Base-by-base conservation (phyloP, 1,284 basidiomycete genomes). In the Hypsizygus ulmarius region DNA sequence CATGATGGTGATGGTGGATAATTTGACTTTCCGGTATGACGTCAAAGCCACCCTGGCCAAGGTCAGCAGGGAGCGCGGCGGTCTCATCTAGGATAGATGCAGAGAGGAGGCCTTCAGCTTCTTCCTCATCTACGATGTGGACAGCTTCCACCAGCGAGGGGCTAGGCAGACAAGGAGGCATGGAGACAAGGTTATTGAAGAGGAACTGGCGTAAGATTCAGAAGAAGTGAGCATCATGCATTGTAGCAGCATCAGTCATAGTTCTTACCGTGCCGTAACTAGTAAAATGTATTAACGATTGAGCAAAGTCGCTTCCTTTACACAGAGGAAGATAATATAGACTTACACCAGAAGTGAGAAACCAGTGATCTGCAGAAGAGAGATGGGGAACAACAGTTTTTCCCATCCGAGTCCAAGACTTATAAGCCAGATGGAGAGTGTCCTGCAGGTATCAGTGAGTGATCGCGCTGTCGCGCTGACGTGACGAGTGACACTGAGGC, bases 401-500 rank as follows among this genome's bases (percentile, higher is more conserved):
- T 99, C 97, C 97, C 97, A 99, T 0, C 96, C 96, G 28, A 97
- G 70, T 1, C 74, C 79, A 42, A 97, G 75, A 58, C 88, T 91
- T 59, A 97, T 76, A 50, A 93, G 70, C 90, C 90, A 96, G 62
- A 96, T 99, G 16, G 85, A 85, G 47, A 99, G 77, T 1, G 97
- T 98, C 58, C 97, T 81, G 73, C 94, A 97, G 4, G 96, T 97
- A 67, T 99, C 97, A 39, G 95, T 93, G 42, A 97, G 80, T 52
- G 85, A 90, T 52, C 93, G 79, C 15, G 90, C 90, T 1, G 92
- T 95, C 33, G 93, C 93, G 65, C 84, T 92, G 53, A 94, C 89
- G 61, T 90, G 83, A 55, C 86, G 81, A 6, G 96, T 99, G 47
- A 99, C 93, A 63, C 87, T 90, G 37, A 98, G 71, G 4, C 96